Percentiles rank a stretch among this genome's conserved stretches.
Evolutionary conservation across 164 flowering plant species (phyloP).

Genomic region (Liquidambar formosana): DNA sequence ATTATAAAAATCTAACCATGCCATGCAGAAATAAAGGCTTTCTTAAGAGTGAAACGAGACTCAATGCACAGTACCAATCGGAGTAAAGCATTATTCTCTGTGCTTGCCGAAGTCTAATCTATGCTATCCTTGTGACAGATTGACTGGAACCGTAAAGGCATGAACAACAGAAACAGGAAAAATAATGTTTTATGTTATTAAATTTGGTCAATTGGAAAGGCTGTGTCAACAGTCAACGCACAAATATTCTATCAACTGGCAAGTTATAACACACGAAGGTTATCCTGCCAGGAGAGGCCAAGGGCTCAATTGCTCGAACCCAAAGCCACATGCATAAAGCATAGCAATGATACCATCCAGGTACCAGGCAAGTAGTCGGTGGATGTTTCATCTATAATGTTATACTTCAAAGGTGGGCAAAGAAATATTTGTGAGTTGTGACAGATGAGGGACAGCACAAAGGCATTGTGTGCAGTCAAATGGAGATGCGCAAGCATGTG

Average conservation of each 20-base stretch:
- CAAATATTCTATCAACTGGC: neutral
- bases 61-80: too few relatives aligned
- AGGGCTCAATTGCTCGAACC: too few relatives aligned
- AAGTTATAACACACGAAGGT: neutral
- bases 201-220: too few relatives aligned
- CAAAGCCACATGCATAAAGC: neutral
- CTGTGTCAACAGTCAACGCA: too few relatives aligned
- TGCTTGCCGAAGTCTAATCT: too few relatives aligned
- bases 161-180: too few relatives aligned
- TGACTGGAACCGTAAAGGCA: too few relatives aligned
- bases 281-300: neutral
- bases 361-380: neutral
- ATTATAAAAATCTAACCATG: neutral
- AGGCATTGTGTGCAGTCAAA: neutral
- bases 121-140: too few relatives aligned
- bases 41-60: too few relatives aligned
- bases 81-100: too few relatives aligned
- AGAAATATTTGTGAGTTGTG: neutral
- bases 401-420: neutral
- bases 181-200: too few relatives aligned
- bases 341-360: neutral
- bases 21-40: neutral
- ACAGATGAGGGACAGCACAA: neutral
- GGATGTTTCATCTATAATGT: neutral
- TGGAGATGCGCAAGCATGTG: neutral